A percentile compares a stretch with the other conserved stretches of the same genome.
phyloP scores from a whole-genome alignment of 805 yeast species.

The Candida glaebosa region DNA sequence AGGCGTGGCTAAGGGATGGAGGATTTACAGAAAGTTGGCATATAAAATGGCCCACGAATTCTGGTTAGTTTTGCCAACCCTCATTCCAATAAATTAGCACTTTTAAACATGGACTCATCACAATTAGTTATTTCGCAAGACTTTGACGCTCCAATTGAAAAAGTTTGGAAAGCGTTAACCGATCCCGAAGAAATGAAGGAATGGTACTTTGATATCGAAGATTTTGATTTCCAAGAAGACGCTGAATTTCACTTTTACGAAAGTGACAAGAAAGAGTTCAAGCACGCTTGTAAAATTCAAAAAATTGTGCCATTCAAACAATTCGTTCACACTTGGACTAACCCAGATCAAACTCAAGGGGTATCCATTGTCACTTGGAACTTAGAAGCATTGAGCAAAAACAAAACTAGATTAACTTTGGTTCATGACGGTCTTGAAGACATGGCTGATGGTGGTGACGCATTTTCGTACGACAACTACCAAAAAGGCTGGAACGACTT shows the following conservation, averaged over 20 bases:
- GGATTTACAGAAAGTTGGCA: too few relatives aligned
- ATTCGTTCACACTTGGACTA: neutral
- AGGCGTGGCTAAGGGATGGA: neutral
- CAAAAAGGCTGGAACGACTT: neutral
- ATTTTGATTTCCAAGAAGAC: neutral
- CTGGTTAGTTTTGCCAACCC: too few relatives aligned
- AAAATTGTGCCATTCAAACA: neutral
- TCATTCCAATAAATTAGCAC: too few relatives aligned
- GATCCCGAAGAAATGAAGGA: neutral
- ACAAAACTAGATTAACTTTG: neutral
- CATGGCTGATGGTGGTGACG: neutral
- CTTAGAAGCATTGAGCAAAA: neutral
- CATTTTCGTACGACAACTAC: neutral
- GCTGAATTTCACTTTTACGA: neutral
- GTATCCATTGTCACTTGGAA: neutral
- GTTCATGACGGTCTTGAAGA: neutral
- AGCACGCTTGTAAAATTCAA: neutral
- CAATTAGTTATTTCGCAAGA: neutral
- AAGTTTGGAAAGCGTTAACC: slow-evolving; percentile 1
- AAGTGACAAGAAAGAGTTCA: neutral
- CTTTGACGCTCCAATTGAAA: slow-evolving; percentile 1
- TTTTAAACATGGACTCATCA: too few relatives aligned
- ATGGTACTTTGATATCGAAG: neutral
- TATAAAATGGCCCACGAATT: too few relatives aligned
- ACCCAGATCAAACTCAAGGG: neutral